Conservation (phyloP, 495 filamentous ascomycete genomes). For the Diplogelasinospora grovesii region DNA sequence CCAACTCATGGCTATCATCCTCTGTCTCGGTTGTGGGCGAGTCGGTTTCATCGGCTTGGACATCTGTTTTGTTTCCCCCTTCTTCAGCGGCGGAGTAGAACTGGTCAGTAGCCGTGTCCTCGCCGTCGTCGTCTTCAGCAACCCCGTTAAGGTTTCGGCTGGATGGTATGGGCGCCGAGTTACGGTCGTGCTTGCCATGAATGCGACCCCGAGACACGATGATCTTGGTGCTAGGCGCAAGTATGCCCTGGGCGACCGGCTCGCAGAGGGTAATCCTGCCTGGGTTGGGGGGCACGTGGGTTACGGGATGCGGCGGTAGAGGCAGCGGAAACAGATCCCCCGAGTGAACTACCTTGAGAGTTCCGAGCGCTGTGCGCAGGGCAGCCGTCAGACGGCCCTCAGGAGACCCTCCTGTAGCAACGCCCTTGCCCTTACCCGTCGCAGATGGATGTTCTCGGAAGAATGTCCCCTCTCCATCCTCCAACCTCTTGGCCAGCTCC, state of each 20-base stretch:
- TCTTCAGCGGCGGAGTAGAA: constrained; percentile 87
- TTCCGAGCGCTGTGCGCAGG: constrained; percentile 65
- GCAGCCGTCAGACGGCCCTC: constrained; percentile 67
- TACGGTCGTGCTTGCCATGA: constrained; percentile 36
- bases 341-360: constrained; percentile 68
- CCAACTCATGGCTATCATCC: constrained; percentile 50
- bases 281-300: constrained; percentile 74
- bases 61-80: constrained; percentile 40
- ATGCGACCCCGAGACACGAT: constrained; percentile 55
- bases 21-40: constrained; percentile 45
- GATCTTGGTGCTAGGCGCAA: constrained; percentile 61
- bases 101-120: constrained; percentile 76
- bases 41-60: constrained; percentile 34
- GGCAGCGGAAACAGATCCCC: constrained; percentile 81
- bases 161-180: constrained; percentile 28
- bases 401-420: constrained; percentile 35
- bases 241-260: constrained; percentile 75
- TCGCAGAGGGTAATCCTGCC: constrained; percentile 71
- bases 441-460: constrained; percentile 40
- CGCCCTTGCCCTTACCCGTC: constrained; percentile 21
- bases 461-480: constrained; percentile 52
- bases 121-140: constrained; percentile 53
- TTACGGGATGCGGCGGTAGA: constrained; percentile 80
- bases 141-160: constrained; percentile 50
- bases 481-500: constrained; percentile 54